Conservation (phyloP, 495 filamentous ascomycete genomes). For the Hyphodiscus hymeniophilus region DNA sequence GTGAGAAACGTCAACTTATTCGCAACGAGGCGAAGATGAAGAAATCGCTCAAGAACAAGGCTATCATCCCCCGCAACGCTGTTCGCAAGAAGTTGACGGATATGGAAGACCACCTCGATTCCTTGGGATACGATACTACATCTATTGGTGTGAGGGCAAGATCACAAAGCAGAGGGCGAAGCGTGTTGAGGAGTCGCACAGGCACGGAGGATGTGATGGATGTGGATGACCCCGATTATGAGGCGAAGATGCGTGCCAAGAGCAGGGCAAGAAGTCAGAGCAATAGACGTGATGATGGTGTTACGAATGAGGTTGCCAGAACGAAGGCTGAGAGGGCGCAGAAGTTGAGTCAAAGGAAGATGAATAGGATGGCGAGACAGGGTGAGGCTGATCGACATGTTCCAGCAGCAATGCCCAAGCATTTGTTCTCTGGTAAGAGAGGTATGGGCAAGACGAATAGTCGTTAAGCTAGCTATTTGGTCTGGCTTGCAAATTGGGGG, state of each 20-base stretch:
- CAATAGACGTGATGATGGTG: constrained; percentile 80
- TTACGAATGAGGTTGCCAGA: constrained; percentile 48
- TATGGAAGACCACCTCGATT: constrained; percentile 76
- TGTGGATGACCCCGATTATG: constrained; percentile 55
- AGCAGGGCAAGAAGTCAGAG: constrained; percentile 73
- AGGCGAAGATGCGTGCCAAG: constrained; percentile 62
- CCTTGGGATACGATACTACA: constrained; percentile 74
- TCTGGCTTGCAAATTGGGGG: too few species aligned
- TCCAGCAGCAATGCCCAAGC: constrained; percentile 72
- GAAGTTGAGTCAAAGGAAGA: constrained; percentile 93
- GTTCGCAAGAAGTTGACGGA: constrained; percentile 69
- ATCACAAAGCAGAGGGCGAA: constrained; percentile 58
- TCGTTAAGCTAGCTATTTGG: constrained; percentile 30
- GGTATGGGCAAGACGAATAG: constrained; percentile 49
- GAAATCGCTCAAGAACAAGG: constrained; percentile 93
- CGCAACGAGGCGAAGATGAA: constrained; percentile 86
- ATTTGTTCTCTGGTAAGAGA: constrained; percentile 61
- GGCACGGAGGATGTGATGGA: constrained; percentile 69
- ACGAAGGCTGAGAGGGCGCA: constrained; percentile 73
- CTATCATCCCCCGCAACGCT: constrained; percentile 74
- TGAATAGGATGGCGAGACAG: constrained; percentile 94
- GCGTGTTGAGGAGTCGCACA: constrained; percentile 35
- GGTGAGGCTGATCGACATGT: constrained; percentile 95
- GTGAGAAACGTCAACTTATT: constrained; percentile 82
- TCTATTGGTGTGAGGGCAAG: constrained; percentile 66